Evolutionary conservation across 1,284 basidiomycete species (phyloP), one percentile per base, ranked within the genome.

Genomic region (Moniliella sp.): DNA sequence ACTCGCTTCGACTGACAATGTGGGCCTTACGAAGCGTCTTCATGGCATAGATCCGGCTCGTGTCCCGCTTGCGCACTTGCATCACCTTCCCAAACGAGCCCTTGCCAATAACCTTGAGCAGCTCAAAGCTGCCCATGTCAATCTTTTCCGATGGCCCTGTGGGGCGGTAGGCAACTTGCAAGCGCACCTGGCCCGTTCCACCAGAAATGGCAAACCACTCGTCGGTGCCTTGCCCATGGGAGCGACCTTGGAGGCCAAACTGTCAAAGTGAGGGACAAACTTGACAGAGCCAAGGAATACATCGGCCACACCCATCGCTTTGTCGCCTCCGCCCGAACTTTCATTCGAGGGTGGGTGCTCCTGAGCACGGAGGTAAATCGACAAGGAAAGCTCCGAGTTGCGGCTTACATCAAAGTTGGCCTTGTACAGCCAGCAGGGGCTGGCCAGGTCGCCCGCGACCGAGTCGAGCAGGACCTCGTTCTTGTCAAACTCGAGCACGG

Each of bases 11-110:
- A 16, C 81, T 82, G 3, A 91, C 88, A 46, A 97, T 97, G 62
- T 97, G 88, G 1, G 88, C 91, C 64, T 99, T 99, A 34, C 88
- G 74, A 53, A 97, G 91, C 1, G 88, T 94, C 67, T 97, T 97
- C 56, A 99, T 69, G 1, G 88, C 88, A 63, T 99, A 99, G 57
- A 99, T 81, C 41, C 88, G 82, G 36, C 81, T 74, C 0, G 91
- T 97, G 63, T 99, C 86, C 64, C 88, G 84, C 67, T 99, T 99
- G 33, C 56, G 42, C 15, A 59, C 56, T 32, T 59, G 56, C 56
- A 59, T 59, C 35, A 15, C 31, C 32, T 54, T 42, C 15, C 88
- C 91, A 51, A 99, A 99, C 39, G 75, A 79, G 5, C 91, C 88
- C 64, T 94, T 94, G 18, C 88, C 88, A 43, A 97, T 93, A 33